phyloP scores from a whole-genome alignment of 345 rosid species.

The Dipteronia sinensis region DNA sequence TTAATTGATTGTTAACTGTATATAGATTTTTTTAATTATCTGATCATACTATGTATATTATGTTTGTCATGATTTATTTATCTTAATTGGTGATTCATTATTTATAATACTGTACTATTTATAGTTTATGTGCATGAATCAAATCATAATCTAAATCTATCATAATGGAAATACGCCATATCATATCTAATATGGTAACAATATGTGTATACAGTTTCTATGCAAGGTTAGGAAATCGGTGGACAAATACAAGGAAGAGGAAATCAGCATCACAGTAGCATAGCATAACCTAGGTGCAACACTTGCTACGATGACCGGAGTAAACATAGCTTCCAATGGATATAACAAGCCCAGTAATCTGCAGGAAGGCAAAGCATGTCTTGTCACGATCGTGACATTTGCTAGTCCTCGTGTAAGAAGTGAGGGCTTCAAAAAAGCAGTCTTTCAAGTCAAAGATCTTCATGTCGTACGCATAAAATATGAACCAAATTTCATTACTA shows the following conservation, averaged over 20 bases:
- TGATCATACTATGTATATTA: too few relatives aligned
- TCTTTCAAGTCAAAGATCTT: conserved; percentile 2
- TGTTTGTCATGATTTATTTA: too few relatives aligned
- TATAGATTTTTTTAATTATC: too few relatives aligned
- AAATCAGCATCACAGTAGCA: conserved; percentile 48
- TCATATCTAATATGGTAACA: neutral
- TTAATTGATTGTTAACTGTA: too few relatives aligned
- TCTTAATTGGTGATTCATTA: too few relatives aligned
- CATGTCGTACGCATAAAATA: conserved; percentile 24
- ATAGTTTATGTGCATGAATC: too few relatives aligned
- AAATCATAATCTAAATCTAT: too few relatives aligned
- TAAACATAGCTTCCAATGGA: conserved; percentile 23
- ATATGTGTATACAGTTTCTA: conserved; percentile 31
- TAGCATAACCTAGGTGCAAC: conserved; percentile 54
- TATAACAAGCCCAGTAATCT: conserved; percentile 27
- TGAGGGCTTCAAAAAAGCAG: neutral
- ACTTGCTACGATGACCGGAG: conserved; percentile 28
- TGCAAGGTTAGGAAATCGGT: conserved; percentile 41
- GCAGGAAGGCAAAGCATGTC: too few relatives aligned
- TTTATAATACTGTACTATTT: too few relatives aligned
- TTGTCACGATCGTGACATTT: conserved; percentile 16
- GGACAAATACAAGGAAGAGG: conserved; percentile 47
- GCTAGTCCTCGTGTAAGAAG: conserved; percentile 26
- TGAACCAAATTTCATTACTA: too few relatives aligned
- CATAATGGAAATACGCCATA: too few relatives aligned